Evolutionary conservation across 441 rosid genomes (phyloP), one percentile per base, ranked within the genome.

Genomic region (Populus hybrid): DNA sequence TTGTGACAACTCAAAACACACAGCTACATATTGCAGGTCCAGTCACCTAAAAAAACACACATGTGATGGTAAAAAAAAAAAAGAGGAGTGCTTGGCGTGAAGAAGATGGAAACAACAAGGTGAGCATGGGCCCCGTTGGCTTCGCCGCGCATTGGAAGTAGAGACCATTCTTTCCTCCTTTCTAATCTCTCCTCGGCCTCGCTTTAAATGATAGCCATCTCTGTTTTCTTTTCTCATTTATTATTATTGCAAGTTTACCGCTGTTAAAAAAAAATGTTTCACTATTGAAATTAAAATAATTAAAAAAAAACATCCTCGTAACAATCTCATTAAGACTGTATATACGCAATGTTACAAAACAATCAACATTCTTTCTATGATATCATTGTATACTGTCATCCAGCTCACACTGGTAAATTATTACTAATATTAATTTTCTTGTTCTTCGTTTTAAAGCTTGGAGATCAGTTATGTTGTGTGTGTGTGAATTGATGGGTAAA

Each of bases 1-100:
- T 61, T 63, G 14, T 63, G 30, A 59, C 71, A 46, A 38, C 26
- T 66, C 76, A 75, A 50, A 30, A 9, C 23, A 16, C 57, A 18
- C 61, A 53, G 61, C 61, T 18, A 16, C n/a, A 53, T 53, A 6
- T 18, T 53, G 61, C 61, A 18, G 2, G 61, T 18, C 61, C 61
- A 53, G 61, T 53, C 61, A 53, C 61, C 61, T 53, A 53, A 20
- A 28, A 80, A 38, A 32, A 30, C 16, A 24, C 30, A 6, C 36
- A 73, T 61, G 71, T 46, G 24, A 35, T 0, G 40, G 3, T 10
- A 26, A 75, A 24, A 24, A 57, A 9, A 28, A 3, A 26, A 26
- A 26, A 28, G 35, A 61, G 59, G 74, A 81, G 83, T 69, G 82
- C 75, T 80, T 78, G 84, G 84, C 84, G 85, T 80, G 87, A 83